phyloP scores from a whole-genome alignment of 371 early-diverging fungal species.

The Nosema muscidifuracis region DNA sequence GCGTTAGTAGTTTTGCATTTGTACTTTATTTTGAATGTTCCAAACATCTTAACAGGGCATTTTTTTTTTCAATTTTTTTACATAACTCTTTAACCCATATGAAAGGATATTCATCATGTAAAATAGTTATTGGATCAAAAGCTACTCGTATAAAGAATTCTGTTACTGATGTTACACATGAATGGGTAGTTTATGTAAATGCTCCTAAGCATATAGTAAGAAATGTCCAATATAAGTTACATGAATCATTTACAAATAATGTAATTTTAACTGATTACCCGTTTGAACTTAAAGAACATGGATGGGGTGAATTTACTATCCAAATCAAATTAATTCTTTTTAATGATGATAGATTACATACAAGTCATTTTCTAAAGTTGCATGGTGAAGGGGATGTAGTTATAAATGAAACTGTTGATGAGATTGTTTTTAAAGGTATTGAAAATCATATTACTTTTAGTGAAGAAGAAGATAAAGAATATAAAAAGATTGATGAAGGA shows the following conservation, averaged over 20 bases:
- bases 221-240: conserved; percentile 78
- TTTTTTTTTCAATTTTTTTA: too few species aligned
- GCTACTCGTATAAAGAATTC: conserved; percentile 27
- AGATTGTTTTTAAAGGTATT: conserved; percentile 41
- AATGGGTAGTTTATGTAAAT: conserved; percentile 70
- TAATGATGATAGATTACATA: conserved; percentile 44
- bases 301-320: conserved; percentile 97
- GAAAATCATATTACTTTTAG: background rate
- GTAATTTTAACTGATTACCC: conserved; percentile 74
- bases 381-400: conserved; percentile 36
- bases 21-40: conserved; percentile 41
- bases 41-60: too few species aligned
- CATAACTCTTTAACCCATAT: too few species aligned
- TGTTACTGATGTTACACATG: conserved; percentile 64
- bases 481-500: conserved; percentile 44
- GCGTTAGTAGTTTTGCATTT: conserved; percentile 80
- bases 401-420: conserved; percentile 45
- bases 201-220: conserved; percentile 76
- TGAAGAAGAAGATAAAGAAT: conserved; percentile 47
- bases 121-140: conserved; percentile 39
- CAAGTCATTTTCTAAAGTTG: conserved; percentile 49
- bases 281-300: conserved; percentile 81
- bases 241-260: conserved; percentile 82
- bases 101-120: conserved; percentile 35
- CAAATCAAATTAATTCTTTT: conserved; percentile 69